Base-by-base conservation (phyloP, 805 yeast genomes). In the Jamesozyma hellenica region DNA sequence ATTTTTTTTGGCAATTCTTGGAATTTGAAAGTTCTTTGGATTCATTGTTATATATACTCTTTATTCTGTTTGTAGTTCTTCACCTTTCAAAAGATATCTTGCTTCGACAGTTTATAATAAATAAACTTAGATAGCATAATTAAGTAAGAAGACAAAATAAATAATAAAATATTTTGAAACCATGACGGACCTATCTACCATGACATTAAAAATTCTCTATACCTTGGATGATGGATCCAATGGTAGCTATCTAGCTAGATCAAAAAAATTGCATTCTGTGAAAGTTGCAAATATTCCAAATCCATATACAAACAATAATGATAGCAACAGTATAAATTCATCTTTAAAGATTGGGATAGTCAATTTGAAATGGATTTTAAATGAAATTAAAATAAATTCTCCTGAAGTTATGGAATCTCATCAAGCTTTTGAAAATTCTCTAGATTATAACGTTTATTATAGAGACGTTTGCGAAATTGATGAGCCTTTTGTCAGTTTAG, bases 401-500 rank as follows among this genome's bases (percentile, higher is more conserved):
- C 65, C 65, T 5, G 65, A 61, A 43, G 45, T 61, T 10, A 45
- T 53, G n/a, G 48, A 43, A 25, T 35, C 37, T 19, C 31, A 41
- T 30, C 42, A 37, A 2, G 28, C 12, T 17, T 3, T 15, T 2
- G 29, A 26, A 8, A 37, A 37, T 15, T 48, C 49, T 8, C 41
- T 42, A 18, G 65, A 61, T 36, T 61, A 55, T 40, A 61, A 60
- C 39, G 40, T 61, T 17, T 61, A 61, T 41, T 60, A 50, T 40
- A 53, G 48, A 30, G 65, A 61, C 39, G 50, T 58, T 12, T 51
- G 61, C 36, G 65, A 61, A 33, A 39, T 44, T 14, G 61, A 56
- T 36, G 65, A 61, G 43, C 65, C 65, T 7, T 47, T 56, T 38
- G 65, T 61, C 0, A 58, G 63, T 35, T 43, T 55, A 21, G 65